phyloP scores from a whole-genome alignment of 164 flowering plant species.

The Tetracentron sinense region DNA sequence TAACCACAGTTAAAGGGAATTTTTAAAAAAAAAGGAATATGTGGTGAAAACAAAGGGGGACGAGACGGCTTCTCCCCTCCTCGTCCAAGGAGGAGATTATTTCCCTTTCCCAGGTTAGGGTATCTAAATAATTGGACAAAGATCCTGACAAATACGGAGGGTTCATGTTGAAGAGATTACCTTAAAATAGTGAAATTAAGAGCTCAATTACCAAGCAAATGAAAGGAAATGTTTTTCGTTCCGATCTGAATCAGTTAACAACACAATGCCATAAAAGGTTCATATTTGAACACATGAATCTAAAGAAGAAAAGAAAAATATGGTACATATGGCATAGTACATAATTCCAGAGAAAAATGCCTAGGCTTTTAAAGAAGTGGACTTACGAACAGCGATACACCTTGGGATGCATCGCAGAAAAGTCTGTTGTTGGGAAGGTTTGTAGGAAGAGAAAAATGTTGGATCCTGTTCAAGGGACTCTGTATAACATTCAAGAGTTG shows the following conservation, averaged over 20 bases:
- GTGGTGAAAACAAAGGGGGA: too few species aligned
- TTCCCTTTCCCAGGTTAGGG: too few species aligned
- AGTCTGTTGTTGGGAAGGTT: slow-evolving; percentile 26
- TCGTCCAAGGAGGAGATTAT: too few species aligned
- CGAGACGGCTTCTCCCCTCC: too few species aligned
- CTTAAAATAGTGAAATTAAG: too few species aligned
- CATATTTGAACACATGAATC: slow-evolving; percentile 1
- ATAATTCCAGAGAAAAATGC: slow-evolving; percentile 7
- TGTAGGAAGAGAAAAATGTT: slow-evolving; percentile 55
- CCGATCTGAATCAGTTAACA: neutral
- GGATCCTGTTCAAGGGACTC: slow-evolving; percentile 64
- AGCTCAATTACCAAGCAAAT: too few species aligned
- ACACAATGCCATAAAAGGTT: slow-evolving; percentile 2
- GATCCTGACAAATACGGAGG: too few species aligned
- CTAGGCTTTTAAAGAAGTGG: slow-evolving; percentile 29
- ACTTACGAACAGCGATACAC: slow-evolving; percentile 28
- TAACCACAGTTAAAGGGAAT: too few species aligned
- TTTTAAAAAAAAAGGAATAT: too few species aligned
- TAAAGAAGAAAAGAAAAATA: slow-evolving; percentile 14
- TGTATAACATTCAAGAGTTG: slow-evolving; percentile 49
- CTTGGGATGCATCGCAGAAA: slow-evolving; percentile 48
- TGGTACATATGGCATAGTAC: slow-evolving; percentile 30
- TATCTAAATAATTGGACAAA: too few species aligned
- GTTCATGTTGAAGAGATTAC: too few species aligned
- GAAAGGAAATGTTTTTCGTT: neutral